Conservation (phyloP, 83 land plant species). For the Thuja plicata region DNA sequence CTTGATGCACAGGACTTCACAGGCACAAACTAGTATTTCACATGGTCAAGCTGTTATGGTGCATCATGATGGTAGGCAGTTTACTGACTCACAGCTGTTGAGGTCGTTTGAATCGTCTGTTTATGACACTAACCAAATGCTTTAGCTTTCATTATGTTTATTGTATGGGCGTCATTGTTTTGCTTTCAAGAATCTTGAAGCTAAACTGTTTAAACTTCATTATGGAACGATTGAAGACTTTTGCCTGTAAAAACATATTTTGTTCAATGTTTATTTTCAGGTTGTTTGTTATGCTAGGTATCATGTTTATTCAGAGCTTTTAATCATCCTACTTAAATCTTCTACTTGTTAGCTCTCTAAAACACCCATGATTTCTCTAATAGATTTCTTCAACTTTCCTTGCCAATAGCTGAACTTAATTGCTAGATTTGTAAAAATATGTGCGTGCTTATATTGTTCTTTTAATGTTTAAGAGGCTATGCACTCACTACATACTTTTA, state of each 20-base stretch:
- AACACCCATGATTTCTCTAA: too few species aligned
- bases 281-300: background rate
- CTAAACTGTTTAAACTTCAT: conserved; percentile 7
- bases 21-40: conserved; percentile 16
- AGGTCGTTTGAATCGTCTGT: conserved; percentile 5
- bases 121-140: conserved; percentile 10
- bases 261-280: background rate
- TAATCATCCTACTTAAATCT: too few species aligned
- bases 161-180: background rate
- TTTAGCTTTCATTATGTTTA: conserved; percentile 1
- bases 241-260: background rate
- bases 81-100: background rate
- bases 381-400: too few species aligned
- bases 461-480: too few species aligned
- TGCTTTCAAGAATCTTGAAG: background rate
- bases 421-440: too few species aligned
- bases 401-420: too few species aligned
- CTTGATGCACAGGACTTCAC: conserved; percentile 10
- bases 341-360: too few species aligned
- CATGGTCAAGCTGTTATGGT: conserved; percentile 27
- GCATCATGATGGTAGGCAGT: conserved; percentile 35
- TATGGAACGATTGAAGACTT: background rate
- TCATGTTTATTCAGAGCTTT: too few species aligned
- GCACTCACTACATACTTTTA: background rate
- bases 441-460: background rate